Percentiles rank a stretch among this genome's conserved stretches.
phyloP scores from a whole-genome alignment of 345 rosid genomes.

The Aethionema arabicum region DNA sequence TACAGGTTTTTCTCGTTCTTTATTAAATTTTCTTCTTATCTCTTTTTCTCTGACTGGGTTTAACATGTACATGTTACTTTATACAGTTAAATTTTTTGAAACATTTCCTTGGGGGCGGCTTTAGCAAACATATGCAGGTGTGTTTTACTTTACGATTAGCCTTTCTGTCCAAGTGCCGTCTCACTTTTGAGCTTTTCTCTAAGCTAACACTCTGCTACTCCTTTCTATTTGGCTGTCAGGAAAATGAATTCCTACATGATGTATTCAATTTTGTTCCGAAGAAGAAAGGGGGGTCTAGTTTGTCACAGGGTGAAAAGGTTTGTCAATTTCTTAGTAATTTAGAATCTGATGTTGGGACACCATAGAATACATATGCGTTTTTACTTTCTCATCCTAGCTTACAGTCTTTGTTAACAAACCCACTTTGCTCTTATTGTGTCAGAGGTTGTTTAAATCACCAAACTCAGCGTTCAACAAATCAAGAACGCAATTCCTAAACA shows the following conservation, averaged over 20 bases:
- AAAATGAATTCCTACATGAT: conserved; percentile 81
- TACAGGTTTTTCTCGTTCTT: conserved; percentile 36
- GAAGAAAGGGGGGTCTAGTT: conserved; percentile 44
- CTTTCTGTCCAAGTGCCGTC: conserved; percentile 1
- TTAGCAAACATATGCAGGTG: conserved; percentile 95
- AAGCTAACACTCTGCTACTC: conserved; percentile 12
- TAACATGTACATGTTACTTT: conserved; percentile 13
- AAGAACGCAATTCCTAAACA: conserved; percentile 77
- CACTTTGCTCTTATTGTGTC: conserved; percentile 28
- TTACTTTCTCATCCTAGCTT: background rate
- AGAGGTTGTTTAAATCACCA: conserved; percentile 80
- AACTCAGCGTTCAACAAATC: conserved; percentile 79
- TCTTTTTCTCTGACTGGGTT: conserved; percentile 3
- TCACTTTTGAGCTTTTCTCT: background rate
- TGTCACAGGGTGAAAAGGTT: conserved; percentile 68
- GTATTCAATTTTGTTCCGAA: conserved; percentile 73
- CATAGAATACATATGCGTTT: background rate
- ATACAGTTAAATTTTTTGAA: conserved; percentile 75
- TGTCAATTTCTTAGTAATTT: background rate
- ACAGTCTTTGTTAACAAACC: conserved; percentile 4
- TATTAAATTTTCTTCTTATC: background rate
- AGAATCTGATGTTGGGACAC: background rate
- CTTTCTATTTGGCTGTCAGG: conserved; percentile 45
- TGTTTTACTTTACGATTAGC: conserved; percentile 23
- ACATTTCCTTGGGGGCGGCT: conserved; percentile 89